These are phyloP conservation scores for Hygrocybe coccinea DNA, from an alignment of 768 basidiomycete species.

Conservation along the genomic window DNA sequence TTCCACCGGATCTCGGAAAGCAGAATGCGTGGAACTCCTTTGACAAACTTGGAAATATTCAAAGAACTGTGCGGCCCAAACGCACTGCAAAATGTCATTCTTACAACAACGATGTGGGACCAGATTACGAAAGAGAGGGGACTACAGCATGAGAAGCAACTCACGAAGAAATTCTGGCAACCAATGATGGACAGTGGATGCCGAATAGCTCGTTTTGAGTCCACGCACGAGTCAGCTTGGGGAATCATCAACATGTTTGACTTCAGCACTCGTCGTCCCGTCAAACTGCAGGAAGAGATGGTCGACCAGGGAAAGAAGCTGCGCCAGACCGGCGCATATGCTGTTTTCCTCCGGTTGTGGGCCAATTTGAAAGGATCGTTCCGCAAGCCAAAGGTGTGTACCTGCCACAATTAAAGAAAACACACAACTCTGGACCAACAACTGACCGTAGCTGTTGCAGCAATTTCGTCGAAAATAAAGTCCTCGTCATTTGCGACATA, in stretches of 20 bases:
- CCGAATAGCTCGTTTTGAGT: slow-evolving; percentile 31
- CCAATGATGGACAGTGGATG: slow-evolving; percentile 39
- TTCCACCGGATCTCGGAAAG: slow-evolving; percentile 42
- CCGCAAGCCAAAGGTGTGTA: too few relatives aligned
- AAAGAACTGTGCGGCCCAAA: slow-evolving; percentile 44
- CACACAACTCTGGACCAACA: too few relatives aligned
- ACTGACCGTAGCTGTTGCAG: too few relatives aligned
- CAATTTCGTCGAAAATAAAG: too few relatives aligned
- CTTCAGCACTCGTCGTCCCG: neutral
- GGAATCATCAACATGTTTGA: slow-evolving; percentile 31
- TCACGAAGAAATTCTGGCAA: slow-evolving; percentile 37
- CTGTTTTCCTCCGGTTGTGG: neutral
- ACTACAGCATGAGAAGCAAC: slow-evolving; percentile 35
- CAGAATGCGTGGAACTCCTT: slow-evolving; percentile 38
- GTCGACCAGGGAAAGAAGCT: slow-evolving; percentile 19
- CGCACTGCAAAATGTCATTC: slow-evolving; percentile 40
- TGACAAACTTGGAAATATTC: slow-evolving; percentile 45
- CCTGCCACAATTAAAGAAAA: too few relatives aligned
- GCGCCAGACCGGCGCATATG: slow-evolving; percentile 1
- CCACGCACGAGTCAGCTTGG: slow-evolving; percentile 33
- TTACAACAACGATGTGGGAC: slow-evolving; percentile 48
- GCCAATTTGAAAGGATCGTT: neutral
- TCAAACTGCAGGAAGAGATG: slow-evolving; percentile 25
- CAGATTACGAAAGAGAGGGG: slow-evolving; percentile 31
- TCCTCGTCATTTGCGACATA: too few relatives aligned